phyloP scores from a whole-genome alignment of 345 rosid genomes.

The Bretschneidera sinensis region DNA sequence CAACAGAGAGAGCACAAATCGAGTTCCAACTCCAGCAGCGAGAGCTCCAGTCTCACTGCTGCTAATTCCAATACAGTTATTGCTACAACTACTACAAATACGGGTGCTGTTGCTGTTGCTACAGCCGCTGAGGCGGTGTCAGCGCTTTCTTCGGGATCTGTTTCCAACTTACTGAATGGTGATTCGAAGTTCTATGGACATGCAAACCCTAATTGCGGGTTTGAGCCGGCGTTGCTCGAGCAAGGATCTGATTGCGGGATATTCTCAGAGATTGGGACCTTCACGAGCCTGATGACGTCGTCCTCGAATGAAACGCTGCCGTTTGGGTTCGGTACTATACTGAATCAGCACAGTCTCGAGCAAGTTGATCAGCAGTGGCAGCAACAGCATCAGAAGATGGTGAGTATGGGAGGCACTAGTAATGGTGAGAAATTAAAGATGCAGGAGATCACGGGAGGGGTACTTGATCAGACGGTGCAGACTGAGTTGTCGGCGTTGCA shows the following conservation, averaged over 20 bases:
- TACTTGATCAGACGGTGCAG: constrained; percentile 49
- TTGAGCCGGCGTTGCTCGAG: constrained; percentile 48
- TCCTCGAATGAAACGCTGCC: constrained; percentile 39
- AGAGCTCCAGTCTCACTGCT: constrained; percentile 78
- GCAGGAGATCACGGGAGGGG: constrained; percentile 33
- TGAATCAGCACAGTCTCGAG: constrained; percentile 25
- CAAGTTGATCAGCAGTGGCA: constrained; percentile 28
- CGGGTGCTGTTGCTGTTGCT: constrained; percentile 18
- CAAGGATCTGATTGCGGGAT: constrained; percentile 59
- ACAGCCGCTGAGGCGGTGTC: constrained; percentile 44
- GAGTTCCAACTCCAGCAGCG: constrained; percentile 69
- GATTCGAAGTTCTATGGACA: constrained; percentile 24
- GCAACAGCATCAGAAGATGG: constrained; percentile 22
- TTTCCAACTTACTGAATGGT: constrained; percentile 22
- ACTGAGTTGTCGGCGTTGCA: constrained; percentile 28
- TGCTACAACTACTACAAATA: constrained; percentile 15
- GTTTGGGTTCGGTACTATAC: constrained; percentile 42
- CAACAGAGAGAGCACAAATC: constrained; percentile 23
- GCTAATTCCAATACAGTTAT: constrained; percentile 33
- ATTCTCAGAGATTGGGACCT: constrained; percentile 63
- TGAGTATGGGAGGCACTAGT: not conserved
- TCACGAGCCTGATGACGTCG: constrained; percentile 42
- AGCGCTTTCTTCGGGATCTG: constrained; percentile 37
- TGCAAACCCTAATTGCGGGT: constrained; percentile 18
- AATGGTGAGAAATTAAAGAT: constrained; percentile 11